Evolutionary conservation across 2,329 filamentous ascomycete genomes (phyloP).

Genomic region (Phyllosticta citribraziliensis): DNA sequence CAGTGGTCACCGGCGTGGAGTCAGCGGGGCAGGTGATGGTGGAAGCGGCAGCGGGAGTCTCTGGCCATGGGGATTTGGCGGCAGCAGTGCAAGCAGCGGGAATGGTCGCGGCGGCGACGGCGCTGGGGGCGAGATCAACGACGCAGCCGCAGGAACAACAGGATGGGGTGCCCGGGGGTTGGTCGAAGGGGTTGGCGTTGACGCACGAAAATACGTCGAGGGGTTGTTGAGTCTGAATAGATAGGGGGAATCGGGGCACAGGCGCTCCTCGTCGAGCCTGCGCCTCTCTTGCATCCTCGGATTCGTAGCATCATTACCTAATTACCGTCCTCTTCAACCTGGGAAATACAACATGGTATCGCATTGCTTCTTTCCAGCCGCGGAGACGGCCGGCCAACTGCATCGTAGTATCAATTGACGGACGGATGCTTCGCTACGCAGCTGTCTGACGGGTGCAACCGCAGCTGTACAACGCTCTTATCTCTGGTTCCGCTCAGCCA

Average conservation of each 20-base stretch:
- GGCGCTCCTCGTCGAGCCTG: no score
- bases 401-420: no score
- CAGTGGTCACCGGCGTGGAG: not conserved
- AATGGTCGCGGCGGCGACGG: slow-evolving; percentile 20
- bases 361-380: no score
- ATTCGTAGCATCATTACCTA: no score
- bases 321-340: no score
- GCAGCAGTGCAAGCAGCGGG: slow-evolving; percentile 16
- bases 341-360: no score
- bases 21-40: slow-evolving; percentile 15
- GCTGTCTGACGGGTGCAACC: no score
- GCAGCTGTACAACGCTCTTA: no score
- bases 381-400: no score
- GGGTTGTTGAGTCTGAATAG: slow-evolving; percentile 55
- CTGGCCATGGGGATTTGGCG: slow-evolving; percentile 15
- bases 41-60: slow-evolving; percentile 16
- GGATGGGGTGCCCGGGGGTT: slow-evolving; percentile 51
- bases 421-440: no score
- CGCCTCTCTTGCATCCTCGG: no score
- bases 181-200: slow-evolving; percentile 65
- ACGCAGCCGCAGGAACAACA: slow-evolving; percentile 21
- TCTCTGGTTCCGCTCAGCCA: no score
- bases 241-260: slow-evolving; percentile 11
- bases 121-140: slow-evolving; percentile 25
- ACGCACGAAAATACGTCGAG: slow-evolving; percentile 67